Evolutionary conservation across 306 rosid species (phyloP), one percentile per base, ranked within the genome.

Genomic region (Ochetophila trinervis): DNA sequence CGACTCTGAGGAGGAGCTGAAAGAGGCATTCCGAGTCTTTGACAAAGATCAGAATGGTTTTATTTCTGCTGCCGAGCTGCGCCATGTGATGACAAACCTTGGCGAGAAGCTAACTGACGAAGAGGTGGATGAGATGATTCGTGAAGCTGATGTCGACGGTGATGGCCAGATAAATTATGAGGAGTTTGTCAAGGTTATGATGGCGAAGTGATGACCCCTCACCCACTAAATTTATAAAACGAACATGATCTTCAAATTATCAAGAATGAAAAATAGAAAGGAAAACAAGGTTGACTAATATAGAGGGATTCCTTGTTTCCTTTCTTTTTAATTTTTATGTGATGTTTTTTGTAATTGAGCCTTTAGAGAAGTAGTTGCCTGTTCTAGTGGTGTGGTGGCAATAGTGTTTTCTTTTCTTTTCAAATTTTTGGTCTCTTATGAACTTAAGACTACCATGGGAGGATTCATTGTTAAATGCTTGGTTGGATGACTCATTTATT

Each of bases 21-120:
- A 89, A 60, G 96, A 89, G 72, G 96, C 94, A 0, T 89, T 89
- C 82, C 74, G 96, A 9, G 96, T 89, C 17, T 89, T 89, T 18
- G 96, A 87, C 77, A 89, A 89, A 83, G 96, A 89, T 65, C 96
- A 89, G 76, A 89, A 89, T 40, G 96, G 96, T 4, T 89, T 87
- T 86, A 89, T 89, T 66, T 89, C 96, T 69, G 96, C 96, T 23
- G 94, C 94, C 24, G 96, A 89, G 79, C 86, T 89, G 15, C 96
- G 96, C 78, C 96, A 89, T 57, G 96, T 89, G 42, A 89, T 89
- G 96, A 89, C 94, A 54, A 89, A 89, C 74, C 94, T 89, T 1
- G 96, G 96, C 0, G 96, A 89, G 86, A 89, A 89, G 76, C 89
- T 89, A 69, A 86, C 94, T 0, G 96, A 89, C 8, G 96, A 89